Conservation (phyloP, 2,329 filamentous ascomycete species). For the Colletotrichum tamarilloi region DNA sequence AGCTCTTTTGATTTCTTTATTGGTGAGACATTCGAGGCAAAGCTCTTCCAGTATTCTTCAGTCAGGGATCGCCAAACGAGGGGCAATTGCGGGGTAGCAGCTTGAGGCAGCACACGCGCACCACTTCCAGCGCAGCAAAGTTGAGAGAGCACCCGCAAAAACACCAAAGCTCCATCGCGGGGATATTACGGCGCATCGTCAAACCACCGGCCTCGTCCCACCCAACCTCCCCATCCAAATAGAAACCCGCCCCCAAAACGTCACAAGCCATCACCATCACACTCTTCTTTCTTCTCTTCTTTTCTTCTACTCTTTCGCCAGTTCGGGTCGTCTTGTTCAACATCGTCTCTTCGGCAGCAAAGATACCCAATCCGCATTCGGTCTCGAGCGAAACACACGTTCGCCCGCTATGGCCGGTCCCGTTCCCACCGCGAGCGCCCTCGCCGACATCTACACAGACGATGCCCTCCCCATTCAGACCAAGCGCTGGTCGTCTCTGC, state of each 20-base stretch:
- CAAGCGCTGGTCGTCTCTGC: slow-evolving; percentile 79
- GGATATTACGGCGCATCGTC: slow-evolving; percentile 22
- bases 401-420: slow-evolving; percentile 59
- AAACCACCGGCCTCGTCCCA: slow-evolving; percentile 13
- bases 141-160: slow-evolving; percentile 20
- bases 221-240: slow-evolving; percentile 4
- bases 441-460: slow-evolving; percentile 85
- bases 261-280: slow-evolving; percentile 12
- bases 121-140: slow-evolving; percentile 12
- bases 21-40: neutral
- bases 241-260: slow-evolving; percentile 20
- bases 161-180: slow-evolving; percentile 35
- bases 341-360: neutral
- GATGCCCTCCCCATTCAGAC: slow-evolving; percentile 76
- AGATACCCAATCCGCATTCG: slow-evolving; percentile 29
- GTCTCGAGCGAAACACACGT: neutral
- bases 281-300: too few relatives aligned
- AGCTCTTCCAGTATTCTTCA: neutral
- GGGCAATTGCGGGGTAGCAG: slow-evolving; percentile 36
- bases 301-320: neutral
- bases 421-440: slow-evolving; percentile 80
- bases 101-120: neutral
- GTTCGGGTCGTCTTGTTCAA: neutral
- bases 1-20: neutral
- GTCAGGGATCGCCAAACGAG: slow-evolving; percentile 19